Percentiles rank a stretch among this genome's conserved stretches.
phyloP scores from a whole-genome alignment of 192 early-diverging fungal genomes.

The Gamsiella multidivaricata region DNA sequence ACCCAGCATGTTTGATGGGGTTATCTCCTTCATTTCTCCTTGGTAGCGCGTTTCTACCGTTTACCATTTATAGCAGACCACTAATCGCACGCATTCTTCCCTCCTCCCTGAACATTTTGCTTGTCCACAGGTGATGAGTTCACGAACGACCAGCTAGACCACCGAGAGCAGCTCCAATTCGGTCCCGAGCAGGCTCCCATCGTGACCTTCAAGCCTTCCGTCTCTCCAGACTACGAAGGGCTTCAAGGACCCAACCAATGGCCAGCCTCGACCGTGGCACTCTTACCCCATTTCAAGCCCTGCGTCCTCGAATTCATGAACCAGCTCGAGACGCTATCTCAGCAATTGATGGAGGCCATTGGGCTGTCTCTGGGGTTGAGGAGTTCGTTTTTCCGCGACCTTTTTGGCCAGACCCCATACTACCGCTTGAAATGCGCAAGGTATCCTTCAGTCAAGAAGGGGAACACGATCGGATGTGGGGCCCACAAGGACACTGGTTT shows the following conservation, averaged over 20 bases:
- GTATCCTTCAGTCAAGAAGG: conserved; percentile 57
- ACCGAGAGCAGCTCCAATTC: conserved; percentile 69
- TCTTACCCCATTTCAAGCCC: conserved; percentile 58
- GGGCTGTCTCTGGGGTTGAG: conserved; percentile 59
- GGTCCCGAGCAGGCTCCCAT: conserved; percentile 55
- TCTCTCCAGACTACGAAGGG: conserved; percentile 56
- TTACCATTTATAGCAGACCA: not conserved
- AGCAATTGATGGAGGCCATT: conserved; percentile 57
- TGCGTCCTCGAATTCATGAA: conserved; percentile 52
- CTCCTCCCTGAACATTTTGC: not conserved
- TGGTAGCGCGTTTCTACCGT: no score
- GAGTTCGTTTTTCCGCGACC: conserved; percentile 46
- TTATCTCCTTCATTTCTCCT: not conserved
- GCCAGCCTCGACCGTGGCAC: conserved; percentile 50
- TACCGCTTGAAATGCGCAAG: conserved; percentile 56
- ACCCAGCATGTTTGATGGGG: no score
- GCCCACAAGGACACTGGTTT: conserved; percentile 69
- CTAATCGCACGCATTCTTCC: not conserved
- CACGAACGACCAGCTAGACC: conserved; percentile 59
- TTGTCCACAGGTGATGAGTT: conserved; percentile 57
- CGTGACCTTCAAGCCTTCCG: conserved; percentile 13
- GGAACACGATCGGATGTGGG: conserved; percentile 63
- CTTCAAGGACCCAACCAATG: conserved; percentile 72
- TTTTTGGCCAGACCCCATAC: conserved; percentile 55
- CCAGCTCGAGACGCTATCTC: conserved; percentile 57